Percentiles rank a stretch among this genome's conserved stretches.
Conservation (phyloP, 1,139 yeast genomes). For the Saccharomyces pastorianus region DNA sequence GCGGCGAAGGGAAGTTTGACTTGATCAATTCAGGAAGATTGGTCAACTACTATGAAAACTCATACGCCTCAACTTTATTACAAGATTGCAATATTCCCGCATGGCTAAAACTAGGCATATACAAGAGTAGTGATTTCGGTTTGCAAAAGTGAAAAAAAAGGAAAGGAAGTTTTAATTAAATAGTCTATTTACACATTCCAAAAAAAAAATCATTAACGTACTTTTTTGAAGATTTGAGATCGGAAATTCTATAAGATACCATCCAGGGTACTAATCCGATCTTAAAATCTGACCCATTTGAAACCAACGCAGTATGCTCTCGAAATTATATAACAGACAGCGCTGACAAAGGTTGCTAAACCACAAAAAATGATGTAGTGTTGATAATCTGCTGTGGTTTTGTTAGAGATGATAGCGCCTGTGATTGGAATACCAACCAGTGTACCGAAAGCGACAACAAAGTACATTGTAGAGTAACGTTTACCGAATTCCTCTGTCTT, state of each 20-base stretch:
- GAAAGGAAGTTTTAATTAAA: not conserved
- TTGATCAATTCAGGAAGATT: slow-evolving; percentile 36
- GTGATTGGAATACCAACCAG: slow-evolving; percentile 47
- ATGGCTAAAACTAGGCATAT: slow-evolving; percentile 21
- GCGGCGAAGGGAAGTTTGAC: slow-evolving; percentile 32
- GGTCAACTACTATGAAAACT: slow-evolving; percentile 27
- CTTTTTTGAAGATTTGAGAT: not conserved
- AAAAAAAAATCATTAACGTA: not conserved
- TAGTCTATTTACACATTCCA: not conserved
- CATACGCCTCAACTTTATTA: slow-evolving; percentile 21
- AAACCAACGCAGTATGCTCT: slow-evolving; percentile 22
- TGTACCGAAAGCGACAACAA: slow-evolving; percentile 52
- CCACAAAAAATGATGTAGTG: slow-evolving; percentile 24
- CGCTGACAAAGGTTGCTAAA: slow-evolving; percentile 15
- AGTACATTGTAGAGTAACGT: slow-evolving; percentile 62
- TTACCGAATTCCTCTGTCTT: slow-evolving; percentile 58
- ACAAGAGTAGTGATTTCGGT: slow-evolving; percentile 4
- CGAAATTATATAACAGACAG: slow-evolving; percentile 17
- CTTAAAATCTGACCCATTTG: slow-evolving; percentile 14
- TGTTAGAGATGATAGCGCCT: slow-evolving; percentile 40
- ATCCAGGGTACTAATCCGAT: not conserved
- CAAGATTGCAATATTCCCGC: slow-evolving; percentile 23
- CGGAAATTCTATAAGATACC: no score
- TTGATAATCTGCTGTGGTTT: slow-evolving; percentile 15
- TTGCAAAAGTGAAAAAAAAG: not conserved